A percentile compares a stretch with the other conserved stretches of the same genome.
Evolutionary conservation across 2,329 filamentous ascomycete genomes (phyloP).

Genomic region (Neofusicoccum kwambonambiense): DNA sequence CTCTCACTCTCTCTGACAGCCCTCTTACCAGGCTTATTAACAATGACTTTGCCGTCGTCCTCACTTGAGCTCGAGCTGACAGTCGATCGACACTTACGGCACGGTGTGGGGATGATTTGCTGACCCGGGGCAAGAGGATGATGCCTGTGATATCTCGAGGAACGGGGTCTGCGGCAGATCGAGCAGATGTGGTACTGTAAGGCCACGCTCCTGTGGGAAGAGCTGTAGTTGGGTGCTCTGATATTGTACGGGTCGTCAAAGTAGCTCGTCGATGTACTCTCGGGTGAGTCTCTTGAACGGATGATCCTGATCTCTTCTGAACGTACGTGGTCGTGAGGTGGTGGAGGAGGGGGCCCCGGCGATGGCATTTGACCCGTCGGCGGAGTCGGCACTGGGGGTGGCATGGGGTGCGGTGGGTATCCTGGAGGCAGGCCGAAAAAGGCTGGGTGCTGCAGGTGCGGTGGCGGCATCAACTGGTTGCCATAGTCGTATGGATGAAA

Average conservation of each 20-base stretch:
- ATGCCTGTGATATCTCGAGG: constrained; percentile 33
- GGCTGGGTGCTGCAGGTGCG: not conserved
- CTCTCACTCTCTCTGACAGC: constrained; percentile 18
- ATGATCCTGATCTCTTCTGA: constrained; percentile 19
- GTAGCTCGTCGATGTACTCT: not conserved
- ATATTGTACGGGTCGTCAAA: constrained; percentile 17
- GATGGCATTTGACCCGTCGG: not conserved
- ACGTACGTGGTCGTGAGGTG: constrained; percentile 7
- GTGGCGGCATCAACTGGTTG: not conserved
- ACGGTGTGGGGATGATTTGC: constrained; percentile 26
- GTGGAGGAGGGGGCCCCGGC: not conserved
- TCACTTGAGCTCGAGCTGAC: constrained; percentile 27
- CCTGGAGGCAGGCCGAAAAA: not conserved
- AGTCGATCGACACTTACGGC: constrained; percentile 29
- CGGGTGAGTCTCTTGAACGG: not conserved
- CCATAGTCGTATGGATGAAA: not conserved
- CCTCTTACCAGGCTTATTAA: constrained; percentile 8
- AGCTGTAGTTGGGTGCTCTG: constrained; percentile 21
- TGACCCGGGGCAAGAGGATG: constrained; percentile 36
- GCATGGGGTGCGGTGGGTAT: not conserved
- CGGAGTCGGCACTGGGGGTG: not conserved
- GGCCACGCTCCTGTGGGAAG: not conserved
- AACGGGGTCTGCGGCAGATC: constrained; percentile 34
- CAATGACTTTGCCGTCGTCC: constrained; percentile 14
- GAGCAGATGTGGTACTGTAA: constrained; percentile 35